Conservation (phyloP, 202 grass and related monocot species). For the Zoysia matrella region DNA sequence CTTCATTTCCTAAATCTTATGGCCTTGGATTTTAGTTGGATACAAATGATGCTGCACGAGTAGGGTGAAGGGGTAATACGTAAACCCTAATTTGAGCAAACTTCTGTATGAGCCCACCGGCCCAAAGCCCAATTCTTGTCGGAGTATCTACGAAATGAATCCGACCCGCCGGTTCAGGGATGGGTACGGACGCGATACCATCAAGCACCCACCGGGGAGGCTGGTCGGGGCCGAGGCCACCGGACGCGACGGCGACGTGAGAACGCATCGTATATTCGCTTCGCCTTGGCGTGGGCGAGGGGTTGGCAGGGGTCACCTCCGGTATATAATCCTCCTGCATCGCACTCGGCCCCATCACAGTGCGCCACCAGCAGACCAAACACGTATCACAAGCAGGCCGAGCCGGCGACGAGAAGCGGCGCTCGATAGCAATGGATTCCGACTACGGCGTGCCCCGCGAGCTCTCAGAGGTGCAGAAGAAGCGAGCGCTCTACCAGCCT, state of each 20-base stretch:
- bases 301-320: not conserved
- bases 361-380: no score
- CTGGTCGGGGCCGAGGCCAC: not conserved
- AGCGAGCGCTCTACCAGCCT: conserved; percentile 68
- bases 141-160: not conserved
- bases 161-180: not conserved
- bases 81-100: no score
- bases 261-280: conserved; percentile 20
- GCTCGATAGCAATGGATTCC: conserved; percentile 56
- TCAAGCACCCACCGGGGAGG: not conserved
- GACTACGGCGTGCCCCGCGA: conserved; percentile 84
- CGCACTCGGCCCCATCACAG: no score
- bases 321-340: conserved; percentile 40
- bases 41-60: no score
- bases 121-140: not conserved
- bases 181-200: conserved; percentile 2
- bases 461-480: conserved; percentile 75
- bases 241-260: not conserved
- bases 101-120: not conserved
- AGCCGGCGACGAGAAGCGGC: no score
- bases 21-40: not conserved
- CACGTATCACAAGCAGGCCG: no score
- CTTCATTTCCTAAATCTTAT: no score
- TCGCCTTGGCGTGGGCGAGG: conserved; percentile 51
- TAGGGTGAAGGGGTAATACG: no score